Conservation (phyloP, 345 rosid genomes). For the Eucalyptus paniculata region DNA sequence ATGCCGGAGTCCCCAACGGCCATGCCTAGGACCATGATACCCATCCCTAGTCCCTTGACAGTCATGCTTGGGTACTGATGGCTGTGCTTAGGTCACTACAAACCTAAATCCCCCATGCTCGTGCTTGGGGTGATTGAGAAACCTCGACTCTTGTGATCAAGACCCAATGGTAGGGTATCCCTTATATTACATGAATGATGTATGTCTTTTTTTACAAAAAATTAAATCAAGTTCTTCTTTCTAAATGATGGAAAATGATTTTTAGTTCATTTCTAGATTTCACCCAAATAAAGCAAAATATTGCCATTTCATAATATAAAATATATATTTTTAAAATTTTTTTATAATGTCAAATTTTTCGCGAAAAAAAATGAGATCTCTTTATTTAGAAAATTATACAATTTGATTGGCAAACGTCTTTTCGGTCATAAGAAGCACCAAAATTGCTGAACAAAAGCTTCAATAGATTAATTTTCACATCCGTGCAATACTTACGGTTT, state of each 20-base stretch:
- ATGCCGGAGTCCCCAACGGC: fast-evolving
- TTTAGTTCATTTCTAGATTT: not conserved
- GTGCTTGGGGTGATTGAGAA: not conserved
- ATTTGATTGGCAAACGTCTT: not conserved
- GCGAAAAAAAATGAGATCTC: not conserved
- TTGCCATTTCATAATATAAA: not conserved
- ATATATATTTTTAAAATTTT: no score
- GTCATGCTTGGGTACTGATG: fast-evolving
- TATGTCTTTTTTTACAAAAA: not conserved
- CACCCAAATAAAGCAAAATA: not conserved
- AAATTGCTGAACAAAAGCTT: not conserved
- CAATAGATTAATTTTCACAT: not conserved
- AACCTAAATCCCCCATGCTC: not conserved
- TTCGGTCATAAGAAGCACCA: not conserved
- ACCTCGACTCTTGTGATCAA: not conserved
- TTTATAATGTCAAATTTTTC: no score
- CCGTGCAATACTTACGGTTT: not conserved
- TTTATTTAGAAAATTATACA: not conserved
- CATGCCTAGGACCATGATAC: not conserved
- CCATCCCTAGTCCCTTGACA: not conserved
- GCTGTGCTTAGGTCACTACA: not conserved
- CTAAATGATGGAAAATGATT: not conserved
- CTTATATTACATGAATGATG: not conserved
- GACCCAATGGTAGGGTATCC: not conserved
- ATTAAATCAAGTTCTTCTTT: not conserved